Base-by-base conservation (phyloP, 352 stramenopile genomes). In the Globisporangium middletonii region DNA sequence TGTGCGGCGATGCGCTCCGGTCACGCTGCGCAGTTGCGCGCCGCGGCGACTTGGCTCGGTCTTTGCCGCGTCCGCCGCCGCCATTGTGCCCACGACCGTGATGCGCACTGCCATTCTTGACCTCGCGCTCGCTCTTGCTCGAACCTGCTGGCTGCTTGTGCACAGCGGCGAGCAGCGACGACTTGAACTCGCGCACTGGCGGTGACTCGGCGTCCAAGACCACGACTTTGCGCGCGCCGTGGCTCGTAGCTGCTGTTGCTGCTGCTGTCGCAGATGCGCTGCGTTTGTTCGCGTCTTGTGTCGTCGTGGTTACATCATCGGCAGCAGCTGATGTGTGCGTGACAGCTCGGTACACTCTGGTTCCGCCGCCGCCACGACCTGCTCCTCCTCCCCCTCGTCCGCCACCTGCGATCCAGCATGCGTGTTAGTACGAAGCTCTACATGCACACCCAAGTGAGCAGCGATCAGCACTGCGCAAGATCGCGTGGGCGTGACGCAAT, bases 131-230 rank as follows among this genome's bases (percentile, higher is more conserved):
- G 19, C 41, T 27, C 26, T 61, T 65, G n/a, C 33, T 55, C 12
- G 55, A 35, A 7, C 42, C 49, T n/a, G 52, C 18, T 15, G 44
- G 33, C 23, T 63, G 28, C 23, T 30, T 3, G 15, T 37, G 54
- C 23, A 83, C 41, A 18, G 77, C 71, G 26, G 72, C 54, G 56
- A 72, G 69, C 37, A 88, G 41, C 6, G 82, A 89, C 23, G 82
- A 89, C 52, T 59, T 63, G 45, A 87, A 89, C 4, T 64, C 42
- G 38, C 79, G 85, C 7, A 63, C 50, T 19, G 15, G 27, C 19
- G 52, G 15, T 15, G 57, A 55, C 5, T 60, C 44, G 11, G n/a
- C 51, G 19, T 57, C 51, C 28, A 60, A 27, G 27, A 56, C 50
- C 28, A 55, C 56, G 44, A 60, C 38, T 48, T 54, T 68, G 52